Conservation (phyloP, 306 rosid species). For the Crotalaria pallida region DNA sequence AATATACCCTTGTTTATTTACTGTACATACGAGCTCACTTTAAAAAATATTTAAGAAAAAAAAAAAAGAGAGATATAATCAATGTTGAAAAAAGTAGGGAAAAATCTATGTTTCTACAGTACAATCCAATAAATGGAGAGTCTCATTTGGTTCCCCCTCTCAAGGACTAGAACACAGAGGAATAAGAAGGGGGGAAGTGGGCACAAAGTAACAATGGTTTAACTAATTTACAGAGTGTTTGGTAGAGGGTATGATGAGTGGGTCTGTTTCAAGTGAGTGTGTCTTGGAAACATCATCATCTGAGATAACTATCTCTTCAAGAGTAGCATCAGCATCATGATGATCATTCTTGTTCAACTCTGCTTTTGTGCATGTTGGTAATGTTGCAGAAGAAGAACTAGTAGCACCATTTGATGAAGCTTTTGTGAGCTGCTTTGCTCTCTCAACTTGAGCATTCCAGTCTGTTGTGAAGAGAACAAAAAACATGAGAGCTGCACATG, state of each 20-base stretch:
- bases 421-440: constrained; percentile 59
- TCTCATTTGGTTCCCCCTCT: constrained; percentile 12
- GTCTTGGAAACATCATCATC: constrained; percentile 21
- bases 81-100: not conserved
- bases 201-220: not conserved
- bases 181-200: not conserved
- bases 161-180: not conserved
- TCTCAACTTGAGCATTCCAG: constrained; percentile 56
- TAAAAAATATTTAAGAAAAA: not conserved
- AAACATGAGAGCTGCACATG: constrained; percentile 74
- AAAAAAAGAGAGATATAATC: not conserved
- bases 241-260: constrained; percentile 27
- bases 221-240: not conserved
- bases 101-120: not conserved
- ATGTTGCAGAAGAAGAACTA: not conserved
- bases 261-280: constrained; percentile 54
- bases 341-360: not conserved
- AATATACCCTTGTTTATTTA: too few species aligned
- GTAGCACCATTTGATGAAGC: not conserved
- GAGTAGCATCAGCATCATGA: not conserved
- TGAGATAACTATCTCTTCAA: constrained; percentile 38
- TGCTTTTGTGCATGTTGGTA: constrained; percentile 24
- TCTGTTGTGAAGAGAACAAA: constrained; percentile 69
- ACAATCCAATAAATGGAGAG: constrained; percentile 25
- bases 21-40: too few species aligned